Evolutionary conservation across 805 yeast genomes (phyloP).

Genomic region (Priceomyces haplophilus): DNA sequence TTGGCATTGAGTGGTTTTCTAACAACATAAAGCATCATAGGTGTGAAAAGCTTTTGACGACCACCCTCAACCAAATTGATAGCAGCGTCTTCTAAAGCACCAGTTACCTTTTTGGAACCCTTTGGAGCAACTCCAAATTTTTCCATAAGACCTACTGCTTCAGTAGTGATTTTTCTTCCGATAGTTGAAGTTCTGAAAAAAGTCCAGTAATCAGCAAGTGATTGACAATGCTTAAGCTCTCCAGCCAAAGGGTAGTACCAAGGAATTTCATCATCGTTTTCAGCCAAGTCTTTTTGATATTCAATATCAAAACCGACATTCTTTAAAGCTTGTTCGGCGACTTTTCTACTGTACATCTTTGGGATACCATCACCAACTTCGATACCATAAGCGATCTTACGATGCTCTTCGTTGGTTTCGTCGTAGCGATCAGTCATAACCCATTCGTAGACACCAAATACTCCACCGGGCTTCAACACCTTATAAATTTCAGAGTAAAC

Average conservation of each 20-base stretch:
- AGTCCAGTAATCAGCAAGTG: conserved; percentile 72
- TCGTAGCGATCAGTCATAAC: conserved; percentile 95
- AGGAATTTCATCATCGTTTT: conserved; percentile 76
- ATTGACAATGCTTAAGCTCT: conserved; percentile 84
- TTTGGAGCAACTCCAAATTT: conserved; percentile 84
- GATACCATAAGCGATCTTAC: conserved; percentile 93
- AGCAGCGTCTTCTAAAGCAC: conserved; percentile 95
- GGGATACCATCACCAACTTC: conserved; percentile 99
- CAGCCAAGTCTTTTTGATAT: conserved; percentile 79
- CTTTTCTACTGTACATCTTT: conserved; percentile 83
- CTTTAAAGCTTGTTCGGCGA: conserved; percentile 83
- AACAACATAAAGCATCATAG: conserved; percentile 92
- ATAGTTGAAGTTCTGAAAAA: conserved; percentile 81
- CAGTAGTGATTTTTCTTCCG: conserved; percentile 85
- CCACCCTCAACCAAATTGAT: conserved; percentile 94
- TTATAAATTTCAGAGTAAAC: conserved; percentile 92
- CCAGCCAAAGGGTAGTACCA: conserved; percentile 98
- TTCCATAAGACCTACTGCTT: conserved; percentile 78
- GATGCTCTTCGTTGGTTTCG: conserved; percentile 81
- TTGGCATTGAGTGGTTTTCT: conserved; percentile 60
- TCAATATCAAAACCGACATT: conserved; percentile 83
- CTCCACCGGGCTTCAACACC: conserved; percentile 96
- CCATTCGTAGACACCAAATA: conserved; percentile 98
- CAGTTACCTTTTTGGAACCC: conserved; percentile 84
- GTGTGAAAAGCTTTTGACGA: conserved; percentile 83